phyloP scores from a whole-genome alignment of 331 rosid species.

The Cydonia oblonga region DNA sequence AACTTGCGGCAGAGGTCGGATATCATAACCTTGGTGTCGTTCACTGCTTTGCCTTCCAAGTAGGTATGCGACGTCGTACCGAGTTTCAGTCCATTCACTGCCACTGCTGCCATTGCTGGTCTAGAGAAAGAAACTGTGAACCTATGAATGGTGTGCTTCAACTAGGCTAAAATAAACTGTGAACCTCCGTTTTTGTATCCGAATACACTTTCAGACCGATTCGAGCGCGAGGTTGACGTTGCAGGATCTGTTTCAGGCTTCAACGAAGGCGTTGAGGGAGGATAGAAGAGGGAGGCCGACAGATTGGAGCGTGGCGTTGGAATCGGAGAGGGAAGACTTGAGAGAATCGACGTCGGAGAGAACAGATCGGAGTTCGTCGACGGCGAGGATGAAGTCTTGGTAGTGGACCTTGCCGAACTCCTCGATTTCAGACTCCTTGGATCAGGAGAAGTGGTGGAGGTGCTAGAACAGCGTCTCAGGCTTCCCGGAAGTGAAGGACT shows the following conservation, averaged over 20 bases:
- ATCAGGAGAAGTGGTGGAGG: constrained; percentile 79
- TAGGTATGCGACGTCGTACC: constrained; percentile 57
- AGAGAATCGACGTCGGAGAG: too few species aligned
- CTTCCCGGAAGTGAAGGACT: constrained; percentile 66
- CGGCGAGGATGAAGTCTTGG: too few species aligned
- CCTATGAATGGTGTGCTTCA: background rate
- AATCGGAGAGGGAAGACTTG: constrained; percentile 38
- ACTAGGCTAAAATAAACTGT: background rate
- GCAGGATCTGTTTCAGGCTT: constrained; percentile 58
- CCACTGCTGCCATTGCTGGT: constrained; percentile 24
- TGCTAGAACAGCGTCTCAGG: constrained; percentile 79
- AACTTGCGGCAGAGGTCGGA: constrained; percentile 91
- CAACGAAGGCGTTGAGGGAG: constrained; percentile 73
- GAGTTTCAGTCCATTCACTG: constrained; percentile 32
- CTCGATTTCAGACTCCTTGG: constrained; percentile 91
- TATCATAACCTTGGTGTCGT: constrained; percentile 57
- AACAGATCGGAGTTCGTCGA: too few species aligned
- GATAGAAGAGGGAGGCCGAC: constrained; percentile 72
- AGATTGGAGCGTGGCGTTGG: constrained; percentile 77
- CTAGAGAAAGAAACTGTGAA: background rate
- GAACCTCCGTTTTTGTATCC: background rate
- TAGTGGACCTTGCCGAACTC: constrained; percentile 50
- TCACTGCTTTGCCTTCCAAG: constrained; percentile 51
- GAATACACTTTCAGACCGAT: constrained; percentile 36
- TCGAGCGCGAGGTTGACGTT: constrained; percentile 67